These are phyloP conservation scores for Nannochloropsis gaditana DNA, from an alignment of 108 stramenopile genomes.

Conservation along the genomic window DNA sequence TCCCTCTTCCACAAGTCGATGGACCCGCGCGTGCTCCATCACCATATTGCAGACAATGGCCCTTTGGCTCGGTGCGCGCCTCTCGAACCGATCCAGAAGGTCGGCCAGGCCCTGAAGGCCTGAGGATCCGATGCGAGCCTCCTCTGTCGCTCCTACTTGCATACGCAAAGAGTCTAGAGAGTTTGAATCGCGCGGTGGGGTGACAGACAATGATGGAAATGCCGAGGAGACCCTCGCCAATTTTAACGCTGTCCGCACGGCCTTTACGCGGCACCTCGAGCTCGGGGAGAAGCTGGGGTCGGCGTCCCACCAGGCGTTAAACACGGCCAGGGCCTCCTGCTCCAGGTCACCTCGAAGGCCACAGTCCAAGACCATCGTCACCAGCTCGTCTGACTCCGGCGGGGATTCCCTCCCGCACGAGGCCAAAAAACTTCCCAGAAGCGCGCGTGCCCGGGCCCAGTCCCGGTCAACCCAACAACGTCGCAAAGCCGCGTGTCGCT, in stretches of 20 bases:
- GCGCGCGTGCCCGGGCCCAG: background rate
- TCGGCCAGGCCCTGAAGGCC: background rate
- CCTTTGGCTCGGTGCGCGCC: background rate
- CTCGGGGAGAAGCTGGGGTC: background rate
- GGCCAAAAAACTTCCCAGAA: background rate
- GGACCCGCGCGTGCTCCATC: background rate
- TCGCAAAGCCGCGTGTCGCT: background rate
- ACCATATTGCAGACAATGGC: background rate
- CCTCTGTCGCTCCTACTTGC: background rate
- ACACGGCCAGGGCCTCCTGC: background rate
- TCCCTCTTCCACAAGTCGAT: background rate
- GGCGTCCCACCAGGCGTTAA: constrained; percentile 16
- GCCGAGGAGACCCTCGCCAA: background rate
- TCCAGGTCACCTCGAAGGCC: background rate
- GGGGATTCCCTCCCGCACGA: background rate
- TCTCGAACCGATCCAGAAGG: background rate
- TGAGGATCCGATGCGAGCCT: background rate
- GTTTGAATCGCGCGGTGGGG: background rate
- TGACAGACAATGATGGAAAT: no score
- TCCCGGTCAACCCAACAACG: background rate
- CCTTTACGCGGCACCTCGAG: background rate
- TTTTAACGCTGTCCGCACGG: background rate
- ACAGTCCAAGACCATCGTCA: background rate
- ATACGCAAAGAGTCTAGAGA: background rate
- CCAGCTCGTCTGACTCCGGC: background rate